Conservation (phyloP, 2,329 filamentous ascomycete species). For the Ophiocordyceps polyrhachis-furcata region DNA sequence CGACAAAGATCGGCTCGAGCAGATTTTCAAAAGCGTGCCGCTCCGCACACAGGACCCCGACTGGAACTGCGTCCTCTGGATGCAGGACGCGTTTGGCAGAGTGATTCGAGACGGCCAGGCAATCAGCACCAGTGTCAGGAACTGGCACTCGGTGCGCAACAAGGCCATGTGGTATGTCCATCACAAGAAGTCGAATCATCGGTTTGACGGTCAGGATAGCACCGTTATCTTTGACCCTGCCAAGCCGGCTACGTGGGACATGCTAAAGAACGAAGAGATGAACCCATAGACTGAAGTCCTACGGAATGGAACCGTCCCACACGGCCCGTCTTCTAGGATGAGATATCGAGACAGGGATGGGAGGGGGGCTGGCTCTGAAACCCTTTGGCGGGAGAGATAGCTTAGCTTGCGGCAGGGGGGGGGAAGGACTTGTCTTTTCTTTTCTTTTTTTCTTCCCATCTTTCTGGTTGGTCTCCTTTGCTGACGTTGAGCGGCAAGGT, state of each 20-base stretch:
- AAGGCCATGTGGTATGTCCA: constrained; percentile 19
- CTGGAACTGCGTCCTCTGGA: constrained; percentile 26
- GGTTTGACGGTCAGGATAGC: constrained; percentile 17
- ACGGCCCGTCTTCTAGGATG: not conserved
- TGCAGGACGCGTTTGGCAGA: constrained; percentile 18
- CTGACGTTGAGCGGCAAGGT: not conserved
- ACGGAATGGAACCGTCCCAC: not conserved
- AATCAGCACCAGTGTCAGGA: constrained; percentile 12
- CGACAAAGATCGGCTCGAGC: constrained; percentile 8
- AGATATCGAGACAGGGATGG: not conserved
- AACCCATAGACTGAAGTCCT: not conserved
- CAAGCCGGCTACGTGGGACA: constrained; percentile 17
- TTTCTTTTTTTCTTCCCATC: not conserved
- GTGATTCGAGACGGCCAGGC: constrained; percentile 11
- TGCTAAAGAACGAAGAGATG: constrained; percentile 11
- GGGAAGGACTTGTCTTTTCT: not conserved
- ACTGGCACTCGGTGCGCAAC: constrained; percentile 17
- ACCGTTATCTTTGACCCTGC: constrained; percentile 9
- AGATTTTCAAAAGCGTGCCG: constrained; percentile 12
- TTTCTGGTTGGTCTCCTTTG: not conserved
- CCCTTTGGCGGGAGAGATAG: not conserved
- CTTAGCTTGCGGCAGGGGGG: too few relatives aligned
- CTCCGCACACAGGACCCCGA: constrained; percentile 10
- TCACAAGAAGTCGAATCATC: constrained; percentile 18
- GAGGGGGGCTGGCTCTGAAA: not conserved